A percentile compares a stretch with the other conserved stretches of the same genome.
These are phyloP conservation scores for Colletotrichum liriopes DNA, from an alignment of 2,329 filamentous ascomycete genomes.

Conservation along the genomic window DNA sequence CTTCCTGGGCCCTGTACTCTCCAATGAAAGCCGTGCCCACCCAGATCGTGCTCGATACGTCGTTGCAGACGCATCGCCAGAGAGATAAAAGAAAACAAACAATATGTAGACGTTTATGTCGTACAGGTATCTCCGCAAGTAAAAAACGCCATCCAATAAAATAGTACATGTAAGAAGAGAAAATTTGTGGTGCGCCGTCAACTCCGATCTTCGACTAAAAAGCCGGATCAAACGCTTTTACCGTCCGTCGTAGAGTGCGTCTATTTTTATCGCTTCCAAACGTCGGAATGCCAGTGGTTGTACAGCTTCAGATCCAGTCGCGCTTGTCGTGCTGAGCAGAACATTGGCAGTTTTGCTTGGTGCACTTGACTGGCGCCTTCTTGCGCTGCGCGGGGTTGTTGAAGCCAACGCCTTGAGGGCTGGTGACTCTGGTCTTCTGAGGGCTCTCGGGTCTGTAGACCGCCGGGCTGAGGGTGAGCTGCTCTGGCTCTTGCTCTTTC, in stretches of 20 bases:
- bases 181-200: constrained; percentile 33
- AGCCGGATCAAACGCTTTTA: constrained; percentile 36
- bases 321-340: constrained; percentile 44
- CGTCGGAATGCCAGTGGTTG: constrained; percentile 42
- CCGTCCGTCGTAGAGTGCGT: constrained; percentile 26
- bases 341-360: constrained; percentile 43
- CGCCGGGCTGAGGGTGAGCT: constrained; percentile 64
- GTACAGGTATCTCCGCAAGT: constrained; percentile 42
- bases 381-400: constrained; percentile 44
- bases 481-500: constrained; percentile 47
- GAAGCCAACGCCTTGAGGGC: constrained; percentile 62
- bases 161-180: constrained; percentile 43
- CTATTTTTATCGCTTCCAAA: constrained; percentile 37
- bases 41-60: constrained; percentile 28
- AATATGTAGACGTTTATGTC: constrained; percentile 42
- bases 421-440: constrained; percentile 55
- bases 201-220: constrained; percentile 38
- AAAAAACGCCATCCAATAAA: constrained; percentile 42
- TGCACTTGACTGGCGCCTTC: constrained; percentile 37
- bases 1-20: constrained; percentile 7
- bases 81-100: constrained; percentile 37
- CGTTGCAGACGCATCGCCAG: constrained; percentile 1
- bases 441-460: constrained; percentile 66
- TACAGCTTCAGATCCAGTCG: constrained; percentile 51
- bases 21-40: constrained; percentile 16